These are phyloP conservation scores for Trametes polyzona DNA, from an alignment of 1,284 basidiomycete species.

Conservation along the genomic window DNA sequence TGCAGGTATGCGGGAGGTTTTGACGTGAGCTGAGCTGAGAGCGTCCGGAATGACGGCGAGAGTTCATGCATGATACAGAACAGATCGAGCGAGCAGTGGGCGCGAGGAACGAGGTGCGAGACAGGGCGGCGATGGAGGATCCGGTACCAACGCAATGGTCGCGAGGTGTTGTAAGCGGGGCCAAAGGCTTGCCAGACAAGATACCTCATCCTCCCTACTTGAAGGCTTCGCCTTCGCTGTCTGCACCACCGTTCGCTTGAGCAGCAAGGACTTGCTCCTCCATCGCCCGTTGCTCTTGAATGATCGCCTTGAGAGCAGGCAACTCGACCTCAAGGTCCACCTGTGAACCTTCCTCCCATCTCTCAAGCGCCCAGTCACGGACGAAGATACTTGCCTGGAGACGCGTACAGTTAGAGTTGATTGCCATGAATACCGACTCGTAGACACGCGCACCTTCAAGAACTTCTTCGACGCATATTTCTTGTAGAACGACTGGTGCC, in stretches of 20 bases:
- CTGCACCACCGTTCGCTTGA: slow-evolving; percentile 20
- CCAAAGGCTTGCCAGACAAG: neutral
- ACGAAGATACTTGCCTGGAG: slow-evolving; percentile 62
- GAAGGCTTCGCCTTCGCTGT: slow-evolving; percentile 22
- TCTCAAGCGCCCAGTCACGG: slow-evolving; percentile 63
- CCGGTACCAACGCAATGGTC: slow-evolving; percentile 1
- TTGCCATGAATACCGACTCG: slow-evolving; percentile 4
- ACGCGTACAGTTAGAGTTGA: neutral
- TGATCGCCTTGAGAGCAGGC: slow-evolving; percentile 54
- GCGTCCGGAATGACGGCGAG: slow-evolving; percentile 21
- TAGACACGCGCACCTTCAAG: slow-evolving; percentile 64
- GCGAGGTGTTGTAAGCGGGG: neutral
- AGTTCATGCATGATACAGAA: slow-evolving; percentile 23
- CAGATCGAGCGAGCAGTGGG: slow-evolving; percentile 13
- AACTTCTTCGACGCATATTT: slow-evolving; percentile 88
- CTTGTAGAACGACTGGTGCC: slow-evolving; percentile 79
- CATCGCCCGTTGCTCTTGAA: slow-evolving; percentile 42
- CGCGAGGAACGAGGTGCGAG: slow-evolving; percentile 13
- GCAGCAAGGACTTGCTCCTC: slow-evolving; percentile 30
- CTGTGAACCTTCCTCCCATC: slow-evolving; percentile 58
- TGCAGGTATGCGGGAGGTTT: slow-evolving; percentile 25
- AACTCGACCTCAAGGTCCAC: slow-evolving; percentile 59
- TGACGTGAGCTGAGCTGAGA: slow-evolving; percentile 16
- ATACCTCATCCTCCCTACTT: slow-evolving; percentile 14
- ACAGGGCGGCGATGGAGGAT: slow-evolving; percentile 12